A percentile compares a stretch with the other conserved stretches of the same genome.
phyloP scores from a whole-genome alignment of 2,329 filamentous ascomycete species.

The Calonectria hawksworthii region DNA sequence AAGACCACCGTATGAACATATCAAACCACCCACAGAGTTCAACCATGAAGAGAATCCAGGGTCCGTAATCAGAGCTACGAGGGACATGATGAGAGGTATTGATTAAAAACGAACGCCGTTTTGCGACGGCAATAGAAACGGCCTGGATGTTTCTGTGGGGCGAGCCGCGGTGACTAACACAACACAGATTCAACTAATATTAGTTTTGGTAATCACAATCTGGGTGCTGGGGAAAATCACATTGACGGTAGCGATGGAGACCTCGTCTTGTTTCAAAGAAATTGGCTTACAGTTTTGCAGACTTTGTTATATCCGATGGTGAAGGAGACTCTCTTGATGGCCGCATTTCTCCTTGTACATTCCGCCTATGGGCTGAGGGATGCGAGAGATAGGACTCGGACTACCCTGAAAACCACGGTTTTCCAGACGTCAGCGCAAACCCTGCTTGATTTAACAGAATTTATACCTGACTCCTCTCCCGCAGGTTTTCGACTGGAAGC shows the following conservation, averaged over 20 bases:
- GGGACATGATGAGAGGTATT: not conserved
- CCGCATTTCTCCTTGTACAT: slow-evolving; percentile 58
- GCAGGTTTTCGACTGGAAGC: slow-evolving; percentile 1
- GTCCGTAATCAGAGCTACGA: not conserved
- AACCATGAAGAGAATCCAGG: not conserved
- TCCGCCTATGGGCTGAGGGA: slow-evolving; percentile 55
- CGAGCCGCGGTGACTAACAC: not conserved
- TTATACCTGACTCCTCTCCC: not conserved
- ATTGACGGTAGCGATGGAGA: not conserved
- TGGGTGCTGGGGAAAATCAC: not conserved
- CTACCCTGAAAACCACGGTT: slow-evolving; percentile 11
- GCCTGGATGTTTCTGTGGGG: not conserved
- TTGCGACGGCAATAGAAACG: not conserved
- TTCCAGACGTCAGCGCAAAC: slow-evolving; percentile 21
- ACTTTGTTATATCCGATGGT: slow-evolving; percentile 52
- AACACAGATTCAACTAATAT: not conserved
- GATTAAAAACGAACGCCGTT: not conserved
- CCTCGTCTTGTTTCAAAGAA: not conserved
- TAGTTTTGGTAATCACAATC: not conserved
- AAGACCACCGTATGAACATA: slow-evolving; percentile 27
- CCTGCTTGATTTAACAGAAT: not conserved
- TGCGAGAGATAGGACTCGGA: slow-evolving; percentile 47
- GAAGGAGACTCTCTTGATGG: slow-evolving; percentile 55
- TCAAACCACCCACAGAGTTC: not conserved
- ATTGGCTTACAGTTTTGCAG: not conserved